Evolutionary conservation across 2,329 filamentous ascomycete genomes (phyloP), one percentile per base, ranked within the genome.

Genomic region (Ascochyta viciae-villosae): DNA sequence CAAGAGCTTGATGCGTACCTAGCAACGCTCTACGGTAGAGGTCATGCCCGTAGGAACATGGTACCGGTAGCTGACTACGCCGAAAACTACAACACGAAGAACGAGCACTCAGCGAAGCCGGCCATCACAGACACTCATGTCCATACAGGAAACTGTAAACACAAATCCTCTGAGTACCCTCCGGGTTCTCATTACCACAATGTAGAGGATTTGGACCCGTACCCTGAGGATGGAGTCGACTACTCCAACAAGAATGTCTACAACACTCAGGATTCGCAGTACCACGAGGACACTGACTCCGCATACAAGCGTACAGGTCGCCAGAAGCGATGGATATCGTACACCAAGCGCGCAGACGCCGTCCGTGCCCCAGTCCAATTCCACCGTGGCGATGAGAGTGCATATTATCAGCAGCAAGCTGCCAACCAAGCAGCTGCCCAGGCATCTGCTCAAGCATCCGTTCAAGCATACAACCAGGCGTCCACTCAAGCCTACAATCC

Each of bases 1-100:
- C 26, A 61, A 40, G 58, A 64, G 37, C 60, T 67, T 19, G 57
- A 62, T 15, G 54, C 52, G n/a, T 68, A 66, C 31, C 42, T 67
- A 7, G 47, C 46, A 0, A 51, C 46, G 4, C 47, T 66, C 10
- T 60, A 58, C 12, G 45, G 48, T 6, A 49, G 45, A 12, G 16
- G 50, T n/a, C 34, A 31, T 4, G 24, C 13, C 16, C 46, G 31
- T 9, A 50, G 53, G 37, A 31, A 42, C 35, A 33, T 31, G 4
- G 31, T 24, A 13, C 27, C 24, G 5, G 41, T 29, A 15, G 22
- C 29, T 6, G 29, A 33, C 9, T 24, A 46, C 9, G 37, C 10
- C 22, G 9, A 39, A 23, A 23, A 16, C 22, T 23, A 39, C 22
- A 31, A 27, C 13, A 24, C 27, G n/a, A 27, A 43, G 27, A n/a